These are phyloP conservation scores for Singerocomus rubriflavus DNA, from an alignment of 1,284 basidiomycete species.

Conservation along the genomic window DNA sequence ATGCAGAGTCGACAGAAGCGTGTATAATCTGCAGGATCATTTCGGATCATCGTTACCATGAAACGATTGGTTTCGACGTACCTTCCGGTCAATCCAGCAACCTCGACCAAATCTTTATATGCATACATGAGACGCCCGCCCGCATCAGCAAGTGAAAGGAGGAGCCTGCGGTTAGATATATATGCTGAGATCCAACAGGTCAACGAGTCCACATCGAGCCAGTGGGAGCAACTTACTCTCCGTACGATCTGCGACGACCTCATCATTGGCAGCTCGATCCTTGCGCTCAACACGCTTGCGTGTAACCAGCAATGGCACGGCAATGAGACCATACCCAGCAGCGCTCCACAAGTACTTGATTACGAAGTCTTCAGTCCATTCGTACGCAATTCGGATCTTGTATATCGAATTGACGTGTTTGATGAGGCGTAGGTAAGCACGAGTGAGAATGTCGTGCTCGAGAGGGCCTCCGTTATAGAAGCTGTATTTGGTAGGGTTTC, in stretches of 20 bases:
- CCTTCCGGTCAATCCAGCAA: conserved; percentile 89
- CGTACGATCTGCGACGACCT: conserved; percentile 54
- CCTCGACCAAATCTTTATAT: conserved; percentile 89
- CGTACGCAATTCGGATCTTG: conserved; percentile 85
- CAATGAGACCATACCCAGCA: conserved; percentile 84
- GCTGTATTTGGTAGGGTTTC: conserved; percentile 35
- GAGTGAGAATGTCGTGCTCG: conserved; percentile 81
- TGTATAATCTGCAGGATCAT: conserved; percentile 55
- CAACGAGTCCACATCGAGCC: neutral
- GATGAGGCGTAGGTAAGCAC: conserved; percentile 79
- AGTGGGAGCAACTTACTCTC: conserved; percentile 47
- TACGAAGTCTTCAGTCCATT: conserved; percentile 91
- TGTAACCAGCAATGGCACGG: conserved; percentile 80
- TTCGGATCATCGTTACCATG: neutral
- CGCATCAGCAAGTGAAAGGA: conserved; percentile 92
- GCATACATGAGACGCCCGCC: conserved; percentile 92
- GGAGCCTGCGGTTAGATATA: conserved; percentile 90
- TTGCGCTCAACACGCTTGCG: conserved; percentile 24
- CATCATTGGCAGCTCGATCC: conserved; percentile 17
- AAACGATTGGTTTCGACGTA: neutral
- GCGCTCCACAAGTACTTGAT: conserved; percentile 96
- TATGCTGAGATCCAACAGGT: conserved; percentile 60
- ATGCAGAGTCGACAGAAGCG: conserved; percentile 84
- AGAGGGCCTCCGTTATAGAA: conserved; percentile 91
- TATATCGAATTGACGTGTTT: conserved; percentile 91